Base-by-base conservation (phyloP, 495 filamentous ascomycete species). In the Aspergillus nanangensis region DNA sequence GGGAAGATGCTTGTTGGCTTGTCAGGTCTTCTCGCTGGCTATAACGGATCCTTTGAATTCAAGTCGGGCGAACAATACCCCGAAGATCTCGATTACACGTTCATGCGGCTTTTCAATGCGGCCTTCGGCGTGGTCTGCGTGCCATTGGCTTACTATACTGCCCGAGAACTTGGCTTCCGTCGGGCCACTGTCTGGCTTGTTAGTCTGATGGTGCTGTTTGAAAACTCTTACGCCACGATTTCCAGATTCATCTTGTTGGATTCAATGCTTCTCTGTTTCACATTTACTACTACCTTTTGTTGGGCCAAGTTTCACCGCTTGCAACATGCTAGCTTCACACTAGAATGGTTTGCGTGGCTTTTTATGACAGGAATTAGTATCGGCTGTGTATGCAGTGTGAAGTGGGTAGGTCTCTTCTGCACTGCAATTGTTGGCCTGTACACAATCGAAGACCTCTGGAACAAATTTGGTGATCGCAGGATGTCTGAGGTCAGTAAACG, bases 31-130 rank as follows among this genome's bases (percentile, higher is more conserved):
- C 74, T 98, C 44, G 93, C 93, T 27, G 92, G 92, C 41, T 98
- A 98, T 75, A 98, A 98, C 78, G 93, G 93, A 25, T 95, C 94
- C 1, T 98, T 98, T 70, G 94, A 97, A 66, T 98, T 98, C 81
- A 98, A 98, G 65, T 96, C 92, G 19, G 93, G 93, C 56, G 93
- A 97, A 64, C 87, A 77, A 35, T 98, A 98, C 60, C 93, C 93
- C 1, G 78, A 82, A 51, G 90, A 96, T 57, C 74, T 98, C 59
- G 86, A 98, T 74, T 98, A 96, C 65, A 94, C 91, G 48, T 96
- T 95, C 62, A 98, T 98, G 93, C 85, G 93, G 51, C 77, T 93
- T 25, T 98, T 98, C 81, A 98, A 98, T 70, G 83, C 93, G 45
- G 79, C 88, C 38, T 98, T 96, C 68, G 93, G 93, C 32, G 90